Percentiles rank a stretch among this genome's conserved stretches.
phyloP scores from a whole-genome alignment of 371 early-diverging fungal genomes.

The Gilbertella persicaria region DNA sequence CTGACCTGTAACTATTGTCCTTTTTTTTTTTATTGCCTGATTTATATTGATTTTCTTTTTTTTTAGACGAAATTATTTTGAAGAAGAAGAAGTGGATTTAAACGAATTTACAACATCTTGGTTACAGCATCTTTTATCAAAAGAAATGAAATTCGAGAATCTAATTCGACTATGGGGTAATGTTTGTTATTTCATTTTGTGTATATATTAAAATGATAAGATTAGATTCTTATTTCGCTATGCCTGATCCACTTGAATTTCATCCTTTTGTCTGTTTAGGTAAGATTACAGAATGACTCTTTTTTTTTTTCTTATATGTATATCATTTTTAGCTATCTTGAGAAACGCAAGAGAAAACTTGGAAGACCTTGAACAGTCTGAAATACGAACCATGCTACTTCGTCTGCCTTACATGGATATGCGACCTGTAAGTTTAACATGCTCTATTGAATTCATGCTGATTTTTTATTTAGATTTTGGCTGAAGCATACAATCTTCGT shows the following conservation, averaged over 20 bases:
- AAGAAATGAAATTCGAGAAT: constrained; percentile 75
- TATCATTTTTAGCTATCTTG: constrained; percentile 49
- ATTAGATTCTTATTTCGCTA: constrained; percentile 72
- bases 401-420: constrained; percentile 74
- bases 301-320: no score
- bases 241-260: constrained; percentile 63
- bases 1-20: constrained; percentile 50
- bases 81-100: constrained; percentile 87
- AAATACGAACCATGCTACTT: constrained; percentile 76
- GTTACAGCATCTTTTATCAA: constrained; percentile 72
- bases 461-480: constrained; percentile 44
- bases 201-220: background rate
- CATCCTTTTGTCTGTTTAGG: constrained; percentile 74
- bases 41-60: constrained; percentile 2
- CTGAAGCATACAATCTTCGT: constrained; percentile 64
- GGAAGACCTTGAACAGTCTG: constrained; percentile 84
- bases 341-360: constrained; percentile 64
- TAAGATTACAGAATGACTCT: constrained; percentile 4
- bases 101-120: constrained; percentile 84
- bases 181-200: background rate
- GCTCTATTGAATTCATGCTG: background rate
- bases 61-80: constrained; percentile 72
- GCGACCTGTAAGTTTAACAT: constrained; percentile 42
- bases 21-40: constrained; percentile 5
- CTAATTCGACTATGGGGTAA: constrained; percentile 75